phyloP scores from a whole-genome alignment of 768 basidiomycete genomes.

The Pulveroboletus frians region DNA sequence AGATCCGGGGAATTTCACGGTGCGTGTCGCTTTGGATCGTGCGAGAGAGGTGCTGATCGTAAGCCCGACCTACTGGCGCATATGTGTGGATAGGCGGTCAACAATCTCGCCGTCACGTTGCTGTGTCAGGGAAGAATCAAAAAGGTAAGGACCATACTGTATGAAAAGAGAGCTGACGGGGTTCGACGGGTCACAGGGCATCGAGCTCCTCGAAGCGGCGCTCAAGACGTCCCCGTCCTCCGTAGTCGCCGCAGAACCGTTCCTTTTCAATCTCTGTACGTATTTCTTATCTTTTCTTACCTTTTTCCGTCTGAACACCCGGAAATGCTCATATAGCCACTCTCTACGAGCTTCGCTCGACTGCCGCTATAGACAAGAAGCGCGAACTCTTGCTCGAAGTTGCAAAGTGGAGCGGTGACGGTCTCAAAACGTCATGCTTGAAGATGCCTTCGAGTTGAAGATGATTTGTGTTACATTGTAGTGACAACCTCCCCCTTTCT shows the following conservation, averaged over 20 bases:
- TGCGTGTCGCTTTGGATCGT: conserved; percentile 17
- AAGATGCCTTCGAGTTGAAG: conserved; percentile 65
- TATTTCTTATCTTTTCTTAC: neutral
- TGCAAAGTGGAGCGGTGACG: conserved; percentile 84
- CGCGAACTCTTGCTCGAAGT: conserved; percentile 68
- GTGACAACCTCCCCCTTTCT: neutral
- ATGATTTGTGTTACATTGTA: neutral
- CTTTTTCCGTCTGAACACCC: neutral
- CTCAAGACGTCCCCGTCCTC: conserved; percentile 61
- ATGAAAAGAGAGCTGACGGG: neutral
- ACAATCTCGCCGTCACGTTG: conserved; percentile 69
- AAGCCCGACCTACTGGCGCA: neutral
- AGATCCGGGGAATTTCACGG: conserved; percentile 60
- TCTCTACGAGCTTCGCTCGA: conserved; percentile 74
- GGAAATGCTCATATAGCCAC: conserved; percentile 43
- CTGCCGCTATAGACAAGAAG: conserved; percentile 70
- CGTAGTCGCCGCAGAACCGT: conserved; percentile 74
- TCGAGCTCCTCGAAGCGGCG: conserved; percentile 60
- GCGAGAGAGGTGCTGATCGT: neutral
- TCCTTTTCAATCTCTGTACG: conserved; percentile 81
- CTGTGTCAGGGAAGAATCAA: conserved; percentile 67
- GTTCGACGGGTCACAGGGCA: conserved; percentile 44
- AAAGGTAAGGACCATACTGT: conserved; percentile 44
- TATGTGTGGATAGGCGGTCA: conserved; percentile 49
- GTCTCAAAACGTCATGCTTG: conserved; percentile 66